Conservation (phyloP, 208 protist genomes). For the Acanthamoeba royreba region DNA sequence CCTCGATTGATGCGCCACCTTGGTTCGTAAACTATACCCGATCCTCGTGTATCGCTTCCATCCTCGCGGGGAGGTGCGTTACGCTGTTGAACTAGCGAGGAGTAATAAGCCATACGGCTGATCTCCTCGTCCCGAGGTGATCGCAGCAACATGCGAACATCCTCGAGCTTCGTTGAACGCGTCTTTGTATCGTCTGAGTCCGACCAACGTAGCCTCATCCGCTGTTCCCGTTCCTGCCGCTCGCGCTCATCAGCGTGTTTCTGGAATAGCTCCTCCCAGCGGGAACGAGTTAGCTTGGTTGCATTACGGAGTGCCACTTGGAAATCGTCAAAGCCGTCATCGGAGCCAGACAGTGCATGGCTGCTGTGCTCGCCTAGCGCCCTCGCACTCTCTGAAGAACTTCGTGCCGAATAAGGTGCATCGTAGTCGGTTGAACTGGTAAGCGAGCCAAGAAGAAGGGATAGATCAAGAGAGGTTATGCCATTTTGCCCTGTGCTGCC, state of each 20-base stretch:
- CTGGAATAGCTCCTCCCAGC: slow-evolving; percentile 10
- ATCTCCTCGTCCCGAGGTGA: too few species aligned
- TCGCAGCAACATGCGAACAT: too few species aligned
- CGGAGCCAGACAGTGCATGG: background rate
- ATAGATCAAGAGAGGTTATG: background rate
- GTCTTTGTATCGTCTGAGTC: background rate
- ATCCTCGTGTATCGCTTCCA: too few species aligned
- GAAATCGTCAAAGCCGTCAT: background rate
- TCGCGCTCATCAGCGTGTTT: background rate
- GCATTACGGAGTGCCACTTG: background rate
- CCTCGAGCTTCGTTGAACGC: background rate
- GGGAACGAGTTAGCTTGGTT: background rate
- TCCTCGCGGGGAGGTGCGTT: too few species aligned
- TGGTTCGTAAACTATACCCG: too few species aligned
- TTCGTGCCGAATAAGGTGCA: background rate
- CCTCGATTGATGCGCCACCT: too few species aligned
- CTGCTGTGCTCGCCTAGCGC: background rate
- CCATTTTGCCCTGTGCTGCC: background rate
- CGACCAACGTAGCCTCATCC: background rate
- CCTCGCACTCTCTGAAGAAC: background rate
- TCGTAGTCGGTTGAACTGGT: background rate
- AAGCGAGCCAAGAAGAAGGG: background rate
- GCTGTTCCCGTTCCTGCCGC: background rate
- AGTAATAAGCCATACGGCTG: background rate
- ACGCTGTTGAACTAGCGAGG: background rate